Percentiles rank a stretch among this genome's conserved stretches.
Conservation (phyloP, 2,329 filamentous ascomycete species). For the Pestalotiopsis sp. region DNA sequence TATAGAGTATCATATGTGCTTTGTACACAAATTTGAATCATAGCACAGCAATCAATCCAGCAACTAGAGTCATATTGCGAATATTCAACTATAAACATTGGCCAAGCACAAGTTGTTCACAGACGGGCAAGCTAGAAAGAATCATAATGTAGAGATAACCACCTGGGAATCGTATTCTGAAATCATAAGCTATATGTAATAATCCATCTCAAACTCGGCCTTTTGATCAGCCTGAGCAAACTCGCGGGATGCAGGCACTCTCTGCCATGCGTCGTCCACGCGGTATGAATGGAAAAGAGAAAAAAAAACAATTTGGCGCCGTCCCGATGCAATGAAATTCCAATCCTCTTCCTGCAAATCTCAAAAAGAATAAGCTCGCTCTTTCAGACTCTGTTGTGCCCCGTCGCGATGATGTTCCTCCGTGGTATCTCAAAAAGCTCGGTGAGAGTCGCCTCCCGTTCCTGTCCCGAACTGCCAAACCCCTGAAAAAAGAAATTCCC, state of each 20-base stretch:
- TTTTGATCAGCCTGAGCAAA: neutral
- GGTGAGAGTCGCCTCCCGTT: constrained; percentile 3
- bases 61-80: too few relatives aligned
- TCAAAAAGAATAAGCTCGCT: neutral
- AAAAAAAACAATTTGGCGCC: neutral
- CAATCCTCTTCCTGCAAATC: neutral
- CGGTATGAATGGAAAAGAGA: neutral
- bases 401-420: neutral
- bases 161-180: neutral
- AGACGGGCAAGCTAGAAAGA: neutral
- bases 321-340: constrained; percentile 2
- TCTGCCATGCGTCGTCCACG: neutral
- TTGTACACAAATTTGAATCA: too few relatives aligned
- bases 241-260: neutral
- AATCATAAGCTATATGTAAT: neutral
- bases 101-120: neutral
- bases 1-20: too few relatives aligned
- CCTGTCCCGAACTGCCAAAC: neutral
- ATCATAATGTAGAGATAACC: neutral
- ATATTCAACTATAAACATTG: too few relatives aligned
- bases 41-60: too few relatives aligned
- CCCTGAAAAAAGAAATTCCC: neutral
- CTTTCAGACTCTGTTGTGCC: neutral
- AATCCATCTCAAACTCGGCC: neutral
- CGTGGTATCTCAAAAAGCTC: constrained; percentile 8